Percentiles rank a stretch among this genome's conserved stretches.
phyloP scores from a whole-genome alignment of 2,329 filamentous ascomycete species.

The Cordyceps javanica region DNA sequence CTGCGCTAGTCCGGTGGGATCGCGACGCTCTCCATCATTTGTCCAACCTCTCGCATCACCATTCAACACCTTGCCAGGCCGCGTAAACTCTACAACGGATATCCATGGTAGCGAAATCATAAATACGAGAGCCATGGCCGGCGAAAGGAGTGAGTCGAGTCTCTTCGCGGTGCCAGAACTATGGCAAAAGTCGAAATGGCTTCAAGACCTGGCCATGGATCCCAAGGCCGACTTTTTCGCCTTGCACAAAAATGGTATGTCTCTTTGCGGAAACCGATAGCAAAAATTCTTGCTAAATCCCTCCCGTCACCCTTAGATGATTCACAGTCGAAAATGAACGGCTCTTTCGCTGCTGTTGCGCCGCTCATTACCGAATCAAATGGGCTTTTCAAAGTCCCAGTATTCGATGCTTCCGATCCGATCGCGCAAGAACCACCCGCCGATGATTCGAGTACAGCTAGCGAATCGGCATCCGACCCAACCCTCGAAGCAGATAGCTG shows the following conservation, averaged over 20 bases:
- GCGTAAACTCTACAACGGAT: not conserved
- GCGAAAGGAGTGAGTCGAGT: constrained; percentile 41
- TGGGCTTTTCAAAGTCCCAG: constrained; percentile 39
- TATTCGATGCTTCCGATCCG: not conserved
- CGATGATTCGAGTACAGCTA: constrained; percentile 10
- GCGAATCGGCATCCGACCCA: constrained; percentile 17
- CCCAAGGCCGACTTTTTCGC: constrained; percentile 36
- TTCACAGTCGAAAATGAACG: not conserved
- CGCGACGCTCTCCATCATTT: not conserved
- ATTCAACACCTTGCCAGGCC: not conserved
- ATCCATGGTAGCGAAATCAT: not conserved
- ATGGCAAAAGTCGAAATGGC: constrained; percentile 48
- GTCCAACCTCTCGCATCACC: not conserved
- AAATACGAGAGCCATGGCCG: constrained; percentile 21
- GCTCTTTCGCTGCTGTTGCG: not conserved
- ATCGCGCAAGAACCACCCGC: constrained; percentile 7
- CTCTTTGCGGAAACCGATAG: not conserved
- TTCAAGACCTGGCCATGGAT: constrained; percentile 26
- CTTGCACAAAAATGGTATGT: constrained; percentile 29
- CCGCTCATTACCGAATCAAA: constrained; percentile 15
- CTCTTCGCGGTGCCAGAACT: constrained; percentile 60
- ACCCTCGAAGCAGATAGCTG: constrained; percentile 36
- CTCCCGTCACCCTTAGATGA: not conserved
- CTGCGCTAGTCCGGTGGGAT: too few species aligned
- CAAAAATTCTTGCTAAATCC: not conserved